phyloP scores from a whole-genome alignment of 306 rosid species.

The cucumber (Cucumis sativus) region DNA sequence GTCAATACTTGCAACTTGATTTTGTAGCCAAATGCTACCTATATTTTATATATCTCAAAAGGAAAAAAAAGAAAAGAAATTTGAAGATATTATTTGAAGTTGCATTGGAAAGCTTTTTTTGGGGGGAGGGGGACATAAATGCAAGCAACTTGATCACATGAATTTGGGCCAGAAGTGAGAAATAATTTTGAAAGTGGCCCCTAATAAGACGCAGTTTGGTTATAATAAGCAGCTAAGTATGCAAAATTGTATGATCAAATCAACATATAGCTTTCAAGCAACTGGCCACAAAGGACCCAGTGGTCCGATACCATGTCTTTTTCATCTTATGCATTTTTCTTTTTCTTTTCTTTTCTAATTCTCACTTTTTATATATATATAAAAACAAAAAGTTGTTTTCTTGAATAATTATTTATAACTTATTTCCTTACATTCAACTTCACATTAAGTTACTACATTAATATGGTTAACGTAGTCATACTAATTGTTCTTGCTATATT shows the following conservation, averaged over 20 bases:
- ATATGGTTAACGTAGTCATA: too few relatives aligned
- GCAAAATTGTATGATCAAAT: too few relatives aligned
- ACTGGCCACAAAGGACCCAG: background rate
- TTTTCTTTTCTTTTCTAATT: background rate
- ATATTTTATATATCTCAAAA: background rate
- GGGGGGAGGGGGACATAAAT: background rate
- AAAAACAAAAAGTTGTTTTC: background rate
- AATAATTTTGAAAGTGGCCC: constrained; percentile 5
- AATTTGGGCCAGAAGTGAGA: background rate
- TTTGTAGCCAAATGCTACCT: background rate
- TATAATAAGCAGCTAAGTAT: too few relatives aligned
- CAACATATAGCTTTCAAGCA: background rate
- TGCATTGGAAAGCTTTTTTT: background rate
- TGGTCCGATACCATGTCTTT: background rate
- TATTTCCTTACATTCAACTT: too few relatives aligned
- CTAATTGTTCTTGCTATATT: too few relatives aligned
- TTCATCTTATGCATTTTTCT: background rate
- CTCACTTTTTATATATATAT: background rate
- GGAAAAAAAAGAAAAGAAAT: background rate
- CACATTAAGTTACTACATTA: too few relatives aligned
- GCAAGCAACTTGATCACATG: background rate
- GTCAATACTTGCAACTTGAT: background rate
- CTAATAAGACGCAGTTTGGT: background rate
- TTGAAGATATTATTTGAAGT: background rate
- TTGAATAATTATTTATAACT: background rate